A percentile compares a stretch with the other conserved stretches of the same genome.
These are phyloP conservation scores for Alternaria sp. DNA, from an alignment of 2,329 filamentous ascomycete genomes.

Conservation along the genomic window DNA sequence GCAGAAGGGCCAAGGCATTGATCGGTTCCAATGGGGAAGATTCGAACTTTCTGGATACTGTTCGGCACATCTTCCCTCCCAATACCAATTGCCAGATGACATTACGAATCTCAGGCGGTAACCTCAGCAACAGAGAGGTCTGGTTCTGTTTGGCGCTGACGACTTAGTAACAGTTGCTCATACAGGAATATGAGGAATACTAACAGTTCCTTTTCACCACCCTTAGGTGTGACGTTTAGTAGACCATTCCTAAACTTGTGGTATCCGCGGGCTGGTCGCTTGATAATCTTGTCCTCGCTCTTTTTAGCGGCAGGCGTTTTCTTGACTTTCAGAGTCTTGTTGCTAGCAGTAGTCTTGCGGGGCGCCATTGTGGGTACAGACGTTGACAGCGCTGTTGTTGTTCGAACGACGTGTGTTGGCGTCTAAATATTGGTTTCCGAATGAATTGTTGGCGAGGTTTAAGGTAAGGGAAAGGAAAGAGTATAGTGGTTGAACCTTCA, in stretches of 20 bases:
- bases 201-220: constrained; percentile 22
- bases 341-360: neutral
- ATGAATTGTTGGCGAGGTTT: neutral
- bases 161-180: neutral
- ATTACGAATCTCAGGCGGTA: constrained; percentile 28
- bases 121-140: constrained; percentile 21
- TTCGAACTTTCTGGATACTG: neutral
- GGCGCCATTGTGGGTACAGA: constrained; percentile 6
- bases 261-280: constrained; percentile 26
- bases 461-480: neutral
- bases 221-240: constrained; percentile 28
- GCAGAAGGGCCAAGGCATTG: constrained; percentile 9
- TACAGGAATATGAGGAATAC: neutral
- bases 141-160: constrained; percentile 21
- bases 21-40: neutral
- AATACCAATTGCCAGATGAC: constrained; percentile 26
- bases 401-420: neutral
- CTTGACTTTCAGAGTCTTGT: constrained; percentile 2
- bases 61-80: constrained; percentile 13
- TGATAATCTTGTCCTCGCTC: constrained; percentile 12
- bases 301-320: constrained; percentile 1
- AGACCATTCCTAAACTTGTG: constrained; percentile 27
- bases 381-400: neutral
- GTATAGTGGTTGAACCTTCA: too few species aligned
- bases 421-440: neutral